phyloP scores from a whole-genome alignment of 208 protist species.

The Trichomonas tenax region DNA sequence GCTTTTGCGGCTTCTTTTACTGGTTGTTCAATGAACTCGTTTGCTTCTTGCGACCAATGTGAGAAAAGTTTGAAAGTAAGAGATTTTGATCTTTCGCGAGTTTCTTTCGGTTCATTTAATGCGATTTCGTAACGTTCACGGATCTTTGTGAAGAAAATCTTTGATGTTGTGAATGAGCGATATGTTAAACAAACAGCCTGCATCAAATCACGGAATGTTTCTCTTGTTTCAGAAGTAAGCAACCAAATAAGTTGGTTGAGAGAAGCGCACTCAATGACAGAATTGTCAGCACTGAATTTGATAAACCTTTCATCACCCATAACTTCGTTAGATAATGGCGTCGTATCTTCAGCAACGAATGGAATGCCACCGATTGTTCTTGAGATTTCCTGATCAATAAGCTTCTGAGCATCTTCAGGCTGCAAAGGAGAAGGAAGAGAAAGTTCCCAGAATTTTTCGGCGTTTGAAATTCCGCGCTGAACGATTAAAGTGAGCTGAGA shows the following conservation, averaged over 20 bases:
- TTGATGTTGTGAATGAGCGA: background rate
- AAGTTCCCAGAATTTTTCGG: background rate
- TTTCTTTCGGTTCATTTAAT: background rate
- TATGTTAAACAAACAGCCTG: background rate
- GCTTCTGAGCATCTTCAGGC: background rate
- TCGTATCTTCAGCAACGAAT: background rate
- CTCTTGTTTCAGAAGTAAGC: background rate
- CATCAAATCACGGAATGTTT: background rate
- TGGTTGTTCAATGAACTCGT: background rate
- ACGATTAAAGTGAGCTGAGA: background rate
- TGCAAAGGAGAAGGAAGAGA: background rate
- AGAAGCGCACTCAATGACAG: background rate
- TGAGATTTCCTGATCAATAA: background rate
- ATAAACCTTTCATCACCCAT: background rate
- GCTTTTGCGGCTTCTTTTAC: background rate
- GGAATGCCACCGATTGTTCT: background rate
- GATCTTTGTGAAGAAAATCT: background rate
- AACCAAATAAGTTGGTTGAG: background rate
- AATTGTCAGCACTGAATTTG: background rate
- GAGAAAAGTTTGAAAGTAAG: background rate
- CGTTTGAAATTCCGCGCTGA: background rate
- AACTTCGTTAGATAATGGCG: background rate
- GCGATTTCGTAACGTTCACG: background rate
- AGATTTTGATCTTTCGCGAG: background rate
- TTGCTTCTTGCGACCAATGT: background rate